These are phyloP conservation scores for Leucaena leucocephala DNA, from an alignment of 306 rosid genomes.

Conservation along the genomic window DNA sequence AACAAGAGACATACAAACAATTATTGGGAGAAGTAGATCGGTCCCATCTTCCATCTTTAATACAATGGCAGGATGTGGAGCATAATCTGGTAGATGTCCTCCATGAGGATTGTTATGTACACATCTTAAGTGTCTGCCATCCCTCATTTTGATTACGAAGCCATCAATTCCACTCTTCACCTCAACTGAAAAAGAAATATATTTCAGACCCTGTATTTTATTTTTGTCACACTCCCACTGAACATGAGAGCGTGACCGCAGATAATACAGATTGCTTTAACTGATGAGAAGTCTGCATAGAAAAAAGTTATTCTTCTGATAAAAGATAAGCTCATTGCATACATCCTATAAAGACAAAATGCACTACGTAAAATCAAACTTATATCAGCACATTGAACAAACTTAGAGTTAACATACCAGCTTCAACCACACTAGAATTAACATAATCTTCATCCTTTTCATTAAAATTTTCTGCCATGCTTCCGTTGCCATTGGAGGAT, in stretches of 20 bases:
- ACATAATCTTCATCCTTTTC: conserved; percentile 91
- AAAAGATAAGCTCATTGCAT: not conserved
- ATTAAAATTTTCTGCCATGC: conserved; percentile 74
- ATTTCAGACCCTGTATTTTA: not conserved
- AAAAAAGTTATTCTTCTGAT: not conserved
- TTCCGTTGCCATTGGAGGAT: conserved; percentile 78
- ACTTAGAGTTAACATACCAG: conserved; percentile 63
- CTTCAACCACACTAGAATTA: conserved; percentile 83
- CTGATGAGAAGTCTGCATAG: not conserved
- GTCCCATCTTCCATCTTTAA: conserved; percentile 98
- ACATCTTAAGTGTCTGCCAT: conserved; percentile 89
- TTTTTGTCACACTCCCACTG: not conserved
- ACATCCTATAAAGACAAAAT: conserved; percentile 11
- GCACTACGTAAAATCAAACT: not conserved
- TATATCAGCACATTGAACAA: not conserved
- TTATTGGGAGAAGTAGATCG: conserved; percentile 95
- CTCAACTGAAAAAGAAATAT: conserved; percentile 66
- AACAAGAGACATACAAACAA: conserved; percentile 78
- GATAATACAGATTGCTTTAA: not conserved
- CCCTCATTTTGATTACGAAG: conserved; percentile 95
- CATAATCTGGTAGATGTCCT: conserved; percentile 92
- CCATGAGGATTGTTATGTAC: conserved; percentile 95
- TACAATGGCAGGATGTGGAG: conserved; percentile 98
- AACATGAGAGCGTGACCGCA: not conserved
- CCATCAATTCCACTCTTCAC: conserved; percentile 98